Evolutionary conservation across 2,329 filamentous ascomycete genomes (phyloP).

Genomic region (Ascochyta lentis): DNA sequence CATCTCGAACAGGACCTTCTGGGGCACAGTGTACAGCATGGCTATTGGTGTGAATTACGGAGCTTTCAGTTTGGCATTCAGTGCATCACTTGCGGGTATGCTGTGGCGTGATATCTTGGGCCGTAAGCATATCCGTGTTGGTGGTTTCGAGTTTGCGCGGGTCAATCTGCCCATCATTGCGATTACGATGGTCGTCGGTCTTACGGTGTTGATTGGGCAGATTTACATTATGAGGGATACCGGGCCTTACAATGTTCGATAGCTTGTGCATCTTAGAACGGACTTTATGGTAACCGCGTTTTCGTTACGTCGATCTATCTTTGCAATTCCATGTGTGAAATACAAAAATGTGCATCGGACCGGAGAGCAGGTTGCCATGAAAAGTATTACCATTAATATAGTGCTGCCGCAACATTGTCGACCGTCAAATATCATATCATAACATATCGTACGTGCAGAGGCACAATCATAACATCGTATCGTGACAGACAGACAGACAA

Average conservation of each 20-base stretch:
- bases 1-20: conserved; percentile 71
- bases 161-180: conserved; percentile 75
- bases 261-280: not conserved
- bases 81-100: conserved; percentile 73
- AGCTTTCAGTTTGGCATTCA: conserved; percentile 75
- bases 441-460: not conserved
- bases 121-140: conserved; percentile 71
- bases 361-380: too few species aligned
- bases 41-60: conserved; percentile 77
- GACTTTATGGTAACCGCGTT: too few species aligned
- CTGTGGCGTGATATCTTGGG: conserved; percentile 74
- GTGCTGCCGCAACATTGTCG: not conserved
- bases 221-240: conserved; percentile 64
- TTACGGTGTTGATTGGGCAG: conserved; percentile 66
- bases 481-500: not conserved
- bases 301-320: too few species aligned
- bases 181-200: conserved; percentile 70
- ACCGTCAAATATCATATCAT: conserved; percentile 4
- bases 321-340: too few species aligned
- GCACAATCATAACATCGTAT: conserved; percentile 10
- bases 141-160: conserved; percentile 68
- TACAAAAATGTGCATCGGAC: too few species aligned
- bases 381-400: conserved; percentile 14
- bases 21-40: conserved; percentile 77
- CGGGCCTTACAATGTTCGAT: conserved; percentile 40